phyloP scores from a whole-genome alignment of 257 asterid species.

The Forsythia suspensa region DNA sequence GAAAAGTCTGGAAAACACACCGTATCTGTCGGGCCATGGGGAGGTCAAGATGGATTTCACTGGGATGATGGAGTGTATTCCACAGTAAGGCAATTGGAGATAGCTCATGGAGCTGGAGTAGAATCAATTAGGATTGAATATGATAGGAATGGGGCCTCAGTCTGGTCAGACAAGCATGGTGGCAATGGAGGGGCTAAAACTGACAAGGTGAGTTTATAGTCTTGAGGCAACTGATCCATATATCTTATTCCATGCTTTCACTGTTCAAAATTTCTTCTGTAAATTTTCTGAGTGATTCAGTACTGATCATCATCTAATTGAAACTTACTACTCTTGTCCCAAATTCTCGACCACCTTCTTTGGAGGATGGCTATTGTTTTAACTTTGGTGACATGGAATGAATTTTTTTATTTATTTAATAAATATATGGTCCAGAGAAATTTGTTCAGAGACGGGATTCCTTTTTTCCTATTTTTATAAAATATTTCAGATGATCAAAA shows the following conservation, averaged over 20 bases:
- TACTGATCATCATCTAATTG: background rate
- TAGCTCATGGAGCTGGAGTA: conserved; percentile 61
- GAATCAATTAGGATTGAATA: conserved; percentile 70
- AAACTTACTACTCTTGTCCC: background rate
- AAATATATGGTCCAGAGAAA: background rate
- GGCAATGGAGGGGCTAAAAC: conserved; percentile 60
- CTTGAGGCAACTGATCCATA: background rate
- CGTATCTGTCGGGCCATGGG: conserved; percentile 77
- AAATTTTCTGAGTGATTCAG: background rate
- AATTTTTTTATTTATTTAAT: background rate
- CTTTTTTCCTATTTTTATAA: background rate
- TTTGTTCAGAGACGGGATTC: background rate
- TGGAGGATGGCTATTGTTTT: background rate
- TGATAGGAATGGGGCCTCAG: conserved; percentile 58
- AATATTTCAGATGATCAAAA: background rate
- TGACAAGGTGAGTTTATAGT: conserved; percentile 45
- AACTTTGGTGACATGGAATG: background rate
- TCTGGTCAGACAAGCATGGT: conserved; percentile 74
- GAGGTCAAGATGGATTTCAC: conserved; percentile 64
- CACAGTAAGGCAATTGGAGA: conserved; percentile 54
- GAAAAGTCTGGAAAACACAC: conserved; percentile 40
- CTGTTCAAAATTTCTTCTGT: background rate
- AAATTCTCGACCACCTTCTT: background rate
- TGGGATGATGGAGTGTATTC: conserved; percentile 84
- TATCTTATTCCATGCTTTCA: background rate